Conservation (phyloP, 2,329 filamentous ascomycete species). For the Beauveria medogensis region DNA sequence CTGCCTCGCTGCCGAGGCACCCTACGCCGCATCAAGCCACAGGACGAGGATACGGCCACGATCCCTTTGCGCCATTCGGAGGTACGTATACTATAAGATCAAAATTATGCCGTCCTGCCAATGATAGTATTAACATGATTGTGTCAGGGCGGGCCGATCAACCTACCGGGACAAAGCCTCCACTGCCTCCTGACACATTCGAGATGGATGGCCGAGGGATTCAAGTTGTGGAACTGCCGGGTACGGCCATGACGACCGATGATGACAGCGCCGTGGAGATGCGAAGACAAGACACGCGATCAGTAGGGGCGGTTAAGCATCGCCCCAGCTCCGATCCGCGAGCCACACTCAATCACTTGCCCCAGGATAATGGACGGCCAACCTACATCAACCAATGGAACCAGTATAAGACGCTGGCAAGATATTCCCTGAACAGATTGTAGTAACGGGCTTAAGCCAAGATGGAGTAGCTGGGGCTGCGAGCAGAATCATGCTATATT, state of each 20-base stretch:
- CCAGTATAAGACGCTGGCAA: conserved; percentile 21
- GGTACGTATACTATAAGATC: conserved; percentile 21
- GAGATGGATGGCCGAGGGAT: conserved; percentile 30
- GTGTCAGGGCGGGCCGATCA: conserved; percentile 26
- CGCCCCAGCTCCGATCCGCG: conserved; percentile 21
- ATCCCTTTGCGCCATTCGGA: conserved; percentile 38
- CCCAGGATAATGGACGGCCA: conserved; percentile 21
- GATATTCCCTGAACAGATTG: neutral
- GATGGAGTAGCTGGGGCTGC: neutral
- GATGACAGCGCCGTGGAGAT: neutral
- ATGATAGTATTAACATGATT: too few species aligned
- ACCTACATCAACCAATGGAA: conserved; percentile 31
- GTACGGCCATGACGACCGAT: conserved; percentile 13
- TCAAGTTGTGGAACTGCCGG: conserved; percentile 27
- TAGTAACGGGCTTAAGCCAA: neutral
- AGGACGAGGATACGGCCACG: conserved; percentile 13
- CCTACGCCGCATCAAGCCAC: conserved; percentile 1
- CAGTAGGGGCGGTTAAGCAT: conserved; percentile 2
- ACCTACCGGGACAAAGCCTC: conserved; percentile 17
- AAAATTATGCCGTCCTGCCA: too few species aligned
- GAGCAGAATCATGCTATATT: conserved; percentile 1
- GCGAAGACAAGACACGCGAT: neutral
- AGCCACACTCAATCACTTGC: conserved; percentile 26
- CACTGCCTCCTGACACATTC: conserved; percentile 22
- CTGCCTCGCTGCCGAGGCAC: neutral